Evolutionary conservation across 306 rosid species (phyloP), one percentile per base, ranked within the genome.

Genomic region (Glycyrrhiza uralensis): DNA sequence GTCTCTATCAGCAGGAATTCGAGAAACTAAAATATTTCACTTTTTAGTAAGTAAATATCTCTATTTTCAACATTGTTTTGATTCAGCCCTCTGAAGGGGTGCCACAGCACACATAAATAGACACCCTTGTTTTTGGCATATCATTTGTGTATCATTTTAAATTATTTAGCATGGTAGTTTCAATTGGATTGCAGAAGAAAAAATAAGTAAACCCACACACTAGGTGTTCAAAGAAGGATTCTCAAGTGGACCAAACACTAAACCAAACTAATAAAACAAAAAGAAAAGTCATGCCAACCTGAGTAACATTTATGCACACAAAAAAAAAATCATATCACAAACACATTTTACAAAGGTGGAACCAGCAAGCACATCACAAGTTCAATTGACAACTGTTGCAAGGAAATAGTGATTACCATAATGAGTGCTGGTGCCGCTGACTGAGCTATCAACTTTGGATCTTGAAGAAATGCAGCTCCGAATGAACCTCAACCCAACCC

Each of bases 381-480:
- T 57, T 62, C 30, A 78, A 7, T 11, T n/a, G n/a, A n/a, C n/a
- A n/a, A n/a, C n/a, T n/a, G n/a, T 18, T 45, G 4, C 35, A 33
- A 51, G 65, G 67, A 77, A 78, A 64, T 8, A 72, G 52, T 70
- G 60, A 61, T 80, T 89, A 93, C 98, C 97, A 83, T 81, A 86
- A 86, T 85, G 86, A 86, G 89, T 64, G 78, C 93, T 85, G 79
- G 88, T 82, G 55, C 96, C 98, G 80, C 94, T 90, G 13, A 82
- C 80, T 49, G 98, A 90, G 79, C 78, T 89, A 83, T 93, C 97
- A 77, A 93, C 97, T 85, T 93, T 93, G 91, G 98, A 91, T 93
- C 98, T 90, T 77, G 98, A 87, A 80, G 94, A 93, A 83, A 93
- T 90, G 96, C 98, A 93, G 92, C 93, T 83, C 5, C 94, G 88